Percentiles rank a stretch among this genome's conserved stretches.
Conservation (phyloP, 2,329 filamentous ascomycete species). For the Apiospora aurea region DNA sequence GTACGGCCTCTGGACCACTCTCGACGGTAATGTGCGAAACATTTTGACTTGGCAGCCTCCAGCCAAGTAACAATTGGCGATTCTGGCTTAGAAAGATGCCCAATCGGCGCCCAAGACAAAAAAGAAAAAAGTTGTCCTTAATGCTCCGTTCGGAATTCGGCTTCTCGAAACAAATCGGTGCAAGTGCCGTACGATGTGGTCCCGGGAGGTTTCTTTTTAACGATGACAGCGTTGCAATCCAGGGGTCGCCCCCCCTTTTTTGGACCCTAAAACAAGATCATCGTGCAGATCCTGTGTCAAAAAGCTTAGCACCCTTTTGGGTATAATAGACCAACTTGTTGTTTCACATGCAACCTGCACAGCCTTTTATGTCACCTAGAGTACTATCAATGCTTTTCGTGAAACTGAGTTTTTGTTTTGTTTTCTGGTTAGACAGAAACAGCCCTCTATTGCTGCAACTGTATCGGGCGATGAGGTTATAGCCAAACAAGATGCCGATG, state of each 20-base stretch:
- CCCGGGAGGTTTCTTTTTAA: not conserved
- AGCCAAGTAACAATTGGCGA: not conserved
- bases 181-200: constrained; percentile 9
- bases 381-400: not conserved
- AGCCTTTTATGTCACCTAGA: no score
- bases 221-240: not conserved
- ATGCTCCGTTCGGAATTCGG: not conserved
- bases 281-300: constrained; percentile 11
- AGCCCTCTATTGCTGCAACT: not conserved
- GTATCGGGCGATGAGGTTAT: not conserved
- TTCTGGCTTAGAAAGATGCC: not conserved
- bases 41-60: not conserved
- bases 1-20: not conserved
- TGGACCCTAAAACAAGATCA: not conserved
- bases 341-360: not conserved
- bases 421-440: not conserved
- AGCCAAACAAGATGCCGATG: not conserved
- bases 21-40: not conserved
- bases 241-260: constrained; percentile 10
- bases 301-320: not conserved
- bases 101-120: not conserved
- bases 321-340: not conserved
- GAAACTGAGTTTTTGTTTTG: not conserved
- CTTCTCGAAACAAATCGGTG: not conserved
- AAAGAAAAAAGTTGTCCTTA: not conserved